phyloP scores from a whole-genome alignment of 176 grass and related monocot species.

The Avena eriantha region DNA sequence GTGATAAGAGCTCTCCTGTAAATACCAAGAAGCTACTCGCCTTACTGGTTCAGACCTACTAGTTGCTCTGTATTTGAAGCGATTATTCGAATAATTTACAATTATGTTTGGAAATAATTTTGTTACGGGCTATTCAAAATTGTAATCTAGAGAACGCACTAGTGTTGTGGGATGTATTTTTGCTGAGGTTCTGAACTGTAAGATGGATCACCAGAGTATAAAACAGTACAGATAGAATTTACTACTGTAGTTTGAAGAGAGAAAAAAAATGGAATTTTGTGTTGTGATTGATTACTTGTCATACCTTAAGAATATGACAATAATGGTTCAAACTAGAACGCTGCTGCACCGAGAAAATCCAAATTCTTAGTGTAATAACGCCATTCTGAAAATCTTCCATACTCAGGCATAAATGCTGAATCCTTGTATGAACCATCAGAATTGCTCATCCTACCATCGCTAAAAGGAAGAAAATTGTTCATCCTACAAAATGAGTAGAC shows the following conservation, averaged over 20 bases:
- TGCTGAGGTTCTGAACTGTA: not conserved
- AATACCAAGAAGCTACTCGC: slow-evolving; percentile 35
- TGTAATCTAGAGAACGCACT: slow-evolving; percentile 17
- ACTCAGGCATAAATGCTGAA: not conserved
- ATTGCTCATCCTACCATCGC: not conserved
- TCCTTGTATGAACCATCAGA: not conserved
- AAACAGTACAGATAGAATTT: not conserved
- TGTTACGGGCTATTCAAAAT: not conserved
- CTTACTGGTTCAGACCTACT: slow-evolving; percentile 3
- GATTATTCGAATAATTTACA: not conserved
- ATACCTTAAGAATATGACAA: no score
- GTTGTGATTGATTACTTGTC: no score
- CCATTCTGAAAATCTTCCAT: not conserved
- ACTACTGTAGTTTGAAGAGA: not conserved
- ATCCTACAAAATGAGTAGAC: not conserved
- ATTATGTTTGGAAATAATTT: slow-evolving; percentile 31
- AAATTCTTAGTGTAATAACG: not conserved
- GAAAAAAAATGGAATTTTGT: not conserved
- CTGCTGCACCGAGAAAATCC: not conserved
- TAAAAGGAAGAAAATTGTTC: not conserved
- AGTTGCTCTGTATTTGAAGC: slow-evolving; percentile 27
- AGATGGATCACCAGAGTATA: not conserved
- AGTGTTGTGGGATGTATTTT: not conserved
- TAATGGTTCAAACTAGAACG: not conserved
- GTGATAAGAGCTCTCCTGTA: slow-evolving; percentile 34